These are phyloP conservation scores for Sporisorium exsertum DNA, from an alignment of 1,284 basidiomycete genomes.

Conservation along the genomic window DNA sequence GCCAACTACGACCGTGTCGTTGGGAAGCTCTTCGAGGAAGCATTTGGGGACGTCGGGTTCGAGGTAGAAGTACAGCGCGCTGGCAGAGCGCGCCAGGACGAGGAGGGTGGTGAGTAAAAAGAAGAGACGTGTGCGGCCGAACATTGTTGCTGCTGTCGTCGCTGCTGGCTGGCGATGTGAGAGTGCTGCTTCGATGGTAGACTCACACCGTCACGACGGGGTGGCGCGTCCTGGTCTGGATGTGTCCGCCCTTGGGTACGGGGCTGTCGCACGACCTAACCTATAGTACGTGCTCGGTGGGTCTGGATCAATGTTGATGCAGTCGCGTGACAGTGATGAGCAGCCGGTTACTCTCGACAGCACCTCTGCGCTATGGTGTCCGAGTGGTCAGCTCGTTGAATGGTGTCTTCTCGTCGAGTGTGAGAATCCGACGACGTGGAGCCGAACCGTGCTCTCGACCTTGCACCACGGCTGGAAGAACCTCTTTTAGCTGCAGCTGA, in stretches of 20 bases:
- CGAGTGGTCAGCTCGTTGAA: slow-evolving; percentile 17
- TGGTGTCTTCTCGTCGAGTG: not conserved
- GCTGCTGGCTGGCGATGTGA: not conserved
- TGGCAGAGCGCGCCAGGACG: slow-evolving; percentile 16
- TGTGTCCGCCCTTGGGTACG: not conserved
- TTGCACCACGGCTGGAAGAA: slow-evolving; percentile 19
- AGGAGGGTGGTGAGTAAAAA: slow-evolving; percentile 23
- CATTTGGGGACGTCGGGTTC: slow-evolving; percentile 73
- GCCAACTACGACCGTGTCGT: slow-evolving; percentile 94
- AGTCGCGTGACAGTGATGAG: too few species aligned
- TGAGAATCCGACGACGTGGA: slow-evolving; percentile 24
- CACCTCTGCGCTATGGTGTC: not conserved
- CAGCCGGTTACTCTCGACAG: too few species aligned
- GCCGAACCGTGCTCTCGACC: slow-evolving; percentile 29
- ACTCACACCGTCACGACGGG: too few species aligned
- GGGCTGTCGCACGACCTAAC: slow-evolving; percentile 1
- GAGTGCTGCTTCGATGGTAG: not conserved
- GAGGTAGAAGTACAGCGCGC: slow-evolving; percentile 71
- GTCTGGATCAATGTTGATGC: not conserved
- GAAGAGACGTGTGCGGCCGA: slow-evolving; percentile 13
- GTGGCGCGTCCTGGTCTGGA: too few species aligned
- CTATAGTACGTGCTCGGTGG: not conserved
- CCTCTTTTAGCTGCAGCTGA: slow-evolving; percentile 1
- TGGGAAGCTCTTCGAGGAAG: slow-evolving; percentile 97
- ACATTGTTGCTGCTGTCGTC: slow-evolving; percentile 10